These are phyloP conservation scores for Aspergillus fumigatus DNA, from an alignment of 2,329 filamentous ascomycete species.

Conservation along the genomic window DNA sequence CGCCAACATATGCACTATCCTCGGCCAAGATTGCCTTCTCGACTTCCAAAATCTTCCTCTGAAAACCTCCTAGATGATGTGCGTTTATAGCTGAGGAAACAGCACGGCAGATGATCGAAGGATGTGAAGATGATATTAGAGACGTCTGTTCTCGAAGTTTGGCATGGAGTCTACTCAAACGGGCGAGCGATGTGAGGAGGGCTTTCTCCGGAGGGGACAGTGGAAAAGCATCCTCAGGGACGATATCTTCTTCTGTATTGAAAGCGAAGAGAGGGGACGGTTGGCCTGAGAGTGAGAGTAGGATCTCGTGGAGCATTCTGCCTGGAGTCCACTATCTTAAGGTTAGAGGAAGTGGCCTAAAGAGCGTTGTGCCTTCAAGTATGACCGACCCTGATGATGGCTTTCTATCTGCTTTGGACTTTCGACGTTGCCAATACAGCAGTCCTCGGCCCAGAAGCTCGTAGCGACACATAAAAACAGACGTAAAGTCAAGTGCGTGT, in stretches of 20 bases:
- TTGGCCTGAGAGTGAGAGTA: slow-evolving; percentile 92
- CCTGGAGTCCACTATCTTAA: slow-evolving; percentile 15
- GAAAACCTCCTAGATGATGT: slow-evolving; percentile 73
- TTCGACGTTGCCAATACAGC: slow-evolving; percentile 38
- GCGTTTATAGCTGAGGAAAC: slow-evolving; percentile 74
- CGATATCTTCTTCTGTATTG: slow-evolving; percentile 44
- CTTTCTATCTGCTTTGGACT: slow-evolving; percentile 21
- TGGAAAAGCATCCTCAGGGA: slow-evolving; percentile 47
- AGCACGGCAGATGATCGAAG: slow-evolving; percentile 79
- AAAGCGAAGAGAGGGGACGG: slow-evolving; percentile 76
- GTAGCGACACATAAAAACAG: slow-evolving; percentile 42
- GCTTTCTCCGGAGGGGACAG: slow-evolving; percentile 76
- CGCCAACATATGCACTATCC: slow-evolving; percentile 77
- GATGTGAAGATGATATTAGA: slow-evolving; percentile 64
- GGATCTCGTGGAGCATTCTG: slow-evolving; percentile 94
- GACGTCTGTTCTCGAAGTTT: slow-evolving; percentile 64
- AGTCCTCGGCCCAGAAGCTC: slow-evolving; percentile 42
- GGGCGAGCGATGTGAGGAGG: slow-evolving; percentile 70
- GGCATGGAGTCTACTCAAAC: slow-evolving; percentile 73
- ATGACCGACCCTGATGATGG: slow-evolving; percentile 22
- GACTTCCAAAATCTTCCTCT: slow-evolving; percentile 76
- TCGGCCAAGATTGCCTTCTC: slow-evolving; percentile 71
- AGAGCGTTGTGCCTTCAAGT: background rate
- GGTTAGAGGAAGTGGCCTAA: background rate
- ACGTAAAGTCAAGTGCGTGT: slow-evolving; percentile 1